A percentile compares a stretch with the other conserved stretches of the same genome.
These are phyloP conservation scores for Sarocladiaceae sp. DNA, from an alignment of 2,329 filamentous ascomycete species.

Conservation along the genomic window DNA sequence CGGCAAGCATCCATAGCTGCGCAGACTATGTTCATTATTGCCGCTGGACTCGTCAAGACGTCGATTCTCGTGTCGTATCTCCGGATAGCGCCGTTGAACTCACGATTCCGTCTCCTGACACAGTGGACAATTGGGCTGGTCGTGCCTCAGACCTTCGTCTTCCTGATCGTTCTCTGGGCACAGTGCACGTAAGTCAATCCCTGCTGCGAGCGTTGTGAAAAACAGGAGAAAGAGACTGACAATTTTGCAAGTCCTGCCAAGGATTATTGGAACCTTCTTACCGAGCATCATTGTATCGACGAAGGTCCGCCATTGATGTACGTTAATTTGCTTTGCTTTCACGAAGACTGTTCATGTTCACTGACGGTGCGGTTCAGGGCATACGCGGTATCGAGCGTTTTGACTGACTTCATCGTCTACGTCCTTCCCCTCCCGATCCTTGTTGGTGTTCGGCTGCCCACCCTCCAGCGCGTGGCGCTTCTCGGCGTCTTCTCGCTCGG, in stretches of 20 bases:
- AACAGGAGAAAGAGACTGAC: no score
- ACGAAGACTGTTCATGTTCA: neutral
- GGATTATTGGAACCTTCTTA: slow-evolving; percentile 19
- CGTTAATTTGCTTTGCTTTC: slow-evolving; percentile 13
- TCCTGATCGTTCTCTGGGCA: slow-evolving; percentile 30
- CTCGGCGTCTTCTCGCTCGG: slow-evolving; percentile 33
- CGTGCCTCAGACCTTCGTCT: slow-evolving; percentile 22
- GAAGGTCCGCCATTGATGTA: slow-evolving; percentile 23
- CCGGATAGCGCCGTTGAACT: slow-evolving; percentile 28
- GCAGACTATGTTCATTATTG: slow-evolving; percentile 34
- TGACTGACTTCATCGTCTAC: slow-evolving; percentile 32
- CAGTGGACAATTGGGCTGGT: slow-evolving; percentile 23
- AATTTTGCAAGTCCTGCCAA: no score
- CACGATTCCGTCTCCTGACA: slow-evolving; percentile 28
- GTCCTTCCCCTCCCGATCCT: slow-evolving; percentile 32
- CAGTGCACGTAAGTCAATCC: no score
- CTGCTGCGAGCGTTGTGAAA: no score
- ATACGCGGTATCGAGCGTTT: slow-evolving; percentile 27
- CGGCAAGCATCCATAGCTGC: slow-evolving; percentile 33
- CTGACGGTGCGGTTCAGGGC: slow-evolving; percentile 15
- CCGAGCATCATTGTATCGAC: slow-evolving; percentile 22
- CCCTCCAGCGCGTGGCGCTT: slow-evolving; percentile 28
- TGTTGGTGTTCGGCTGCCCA: slow-evolving; percentile 25
- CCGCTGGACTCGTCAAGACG: slow-evolving; percentile 32
- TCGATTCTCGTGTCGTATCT: slow-evolving; percentile 37